Percentiles rank a stretch among this genome's conserved stretches.
These are phyloP conservation scores for Helichrysum umbraculigerum DNA, from an alignment of 129 eudicot genomes.

Conservation along the genomic window DNA sequence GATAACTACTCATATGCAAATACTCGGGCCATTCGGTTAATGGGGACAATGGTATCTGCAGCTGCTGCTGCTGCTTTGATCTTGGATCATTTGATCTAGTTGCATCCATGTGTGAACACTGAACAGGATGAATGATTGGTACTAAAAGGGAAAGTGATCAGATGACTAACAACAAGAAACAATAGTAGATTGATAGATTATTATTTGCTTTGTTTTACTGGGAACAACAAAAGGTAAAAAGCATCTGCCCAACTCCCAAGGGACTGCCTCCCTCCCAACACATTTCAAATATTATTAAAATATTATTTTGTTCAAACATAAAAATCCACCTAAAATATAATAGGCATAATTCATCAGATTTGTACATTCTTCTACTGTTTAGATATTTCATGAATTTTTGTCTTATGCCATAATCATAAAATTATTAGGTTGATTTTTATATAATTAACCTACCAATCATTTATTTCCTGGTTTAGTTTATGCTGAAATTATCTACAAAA, in stretches of 20 bases:
- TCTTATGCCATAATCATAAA: too few relatives aligned
- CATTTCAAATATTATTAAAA: background rate
- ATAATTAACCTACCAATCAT: too few relatives aligned
- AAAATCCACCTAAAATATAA: background rate
- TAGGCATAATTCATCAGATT: too few relatives aligned
- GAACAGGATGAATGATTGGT: slow-evolving; percentile 2
- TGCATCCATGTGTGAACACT: slow-evolving; percentile 9
- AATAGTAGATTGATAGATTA: background rate
- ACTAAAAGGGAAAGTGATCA: background rate
- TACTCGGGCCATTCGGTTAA: slow-evolving; percentile 58
- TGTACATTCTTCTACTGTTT: too few relatives aligned
- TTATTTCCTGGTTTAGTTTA: too few relatives aligned
- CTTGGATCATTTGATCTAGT: slow-evolving; percentile 3
- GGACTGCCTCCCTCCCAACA: slow-evolving; percentile 20
- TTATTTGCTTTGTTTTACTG: slow-evolving; percentile 19
- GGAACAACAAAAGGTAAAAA: slow-evolving; percentile 25
- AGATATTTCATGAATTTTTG: too few relatives aligned
- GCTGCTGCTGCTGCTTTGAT: slow-evolving; percentile 10
- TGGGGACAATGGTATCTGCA: slow-evolving; percentile 48
- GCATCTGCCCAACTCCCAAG: slow-evolving; percentile 23
- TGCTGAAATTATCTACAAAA: too few relatives aligned
- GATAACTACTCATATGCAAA: slow-evolving; percentile 29
- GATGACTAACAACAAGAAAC: background rate
- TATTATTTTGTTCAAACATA: background rate
- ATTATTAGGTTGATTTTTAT: too few relatives aligned